Conservation (phyloP, 139 green algal genomes). For the Coelastrella sp. region DNA sequence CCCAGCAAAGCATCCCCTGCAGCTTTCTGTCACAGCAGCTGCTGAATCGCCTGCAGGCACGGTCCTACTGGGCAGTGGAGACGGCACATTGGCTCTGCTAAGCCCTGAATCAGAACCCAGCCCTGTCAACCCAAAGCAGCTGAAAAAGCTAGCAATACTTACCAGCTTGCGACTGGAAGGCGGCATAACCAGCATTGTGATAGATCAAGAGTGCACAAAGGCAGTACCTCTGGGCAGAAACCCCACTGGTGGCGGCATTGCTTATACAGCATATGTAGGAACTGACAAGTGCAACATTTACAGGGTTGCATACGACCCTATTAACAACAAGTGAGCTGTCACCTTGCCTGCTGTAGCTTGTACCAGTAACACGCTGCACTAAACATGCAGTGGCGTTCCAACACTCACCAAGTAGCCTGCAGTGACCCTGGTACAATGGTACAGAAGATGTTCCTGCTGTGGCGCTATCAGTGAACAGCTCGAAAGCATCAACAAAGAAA, state of each 20-base stretch:
- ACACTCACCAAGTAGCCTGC: too few relatives aligned
- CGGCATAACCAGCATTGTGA: slow-evolving; percentile 70
- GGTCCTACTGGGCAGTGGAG: slow-evolving; percentile 75
- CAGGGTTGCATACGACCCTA: slow-evolving; percentile 67
- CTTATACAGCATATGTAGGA: slow-evolving; percentile 68
- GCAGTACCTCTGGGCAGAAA: not conserved
- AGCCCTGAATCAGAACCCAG: slow-evolving; percentile 52
- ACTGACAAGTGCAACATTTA: slow-evolving; percentile 83
- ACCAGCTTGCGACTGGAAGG: slow-evolving; percentile 60
- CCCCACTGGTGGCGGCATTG: slow-evolving; percentile 50
- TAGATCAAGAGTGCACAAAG: slow-evolving; percentile 51
- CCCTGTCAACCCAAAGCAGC: slow-evolving; percentile 63
- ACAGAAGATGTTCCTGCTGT: too few relatives aligned
- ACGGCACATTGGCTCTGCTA: slow-evolving; percentile 63
- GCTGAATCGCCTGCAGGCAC: slow-evolving; percentile 60
- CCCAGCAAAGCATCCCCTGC: slow-evolving; percentile 68
- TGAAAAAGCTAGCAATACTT: slow-evolving; percentile 68
- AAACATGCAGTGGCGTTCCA: too few relatives aligned
- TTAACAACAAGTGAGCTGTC: slow-evolving; percentile 53
- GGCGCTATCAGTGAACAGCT: too few relatives aligned
- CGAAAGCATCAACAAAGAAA: too few relatives aligned
- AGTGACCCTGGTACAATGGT: too few relatives aligned
- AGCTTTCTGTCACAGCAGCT: slow-evolving; percentile 62
- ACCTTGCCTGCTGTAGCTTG: slow-evolving; percentile 30
- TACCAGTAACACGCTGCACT: too few relatives aligned